Percentiles rank a stretch among this genome's conserved stretches.
Evolutionary conservation across 1,139 yeast genomes (phyloP).

Genomic region (Candida sp.): DNA sequence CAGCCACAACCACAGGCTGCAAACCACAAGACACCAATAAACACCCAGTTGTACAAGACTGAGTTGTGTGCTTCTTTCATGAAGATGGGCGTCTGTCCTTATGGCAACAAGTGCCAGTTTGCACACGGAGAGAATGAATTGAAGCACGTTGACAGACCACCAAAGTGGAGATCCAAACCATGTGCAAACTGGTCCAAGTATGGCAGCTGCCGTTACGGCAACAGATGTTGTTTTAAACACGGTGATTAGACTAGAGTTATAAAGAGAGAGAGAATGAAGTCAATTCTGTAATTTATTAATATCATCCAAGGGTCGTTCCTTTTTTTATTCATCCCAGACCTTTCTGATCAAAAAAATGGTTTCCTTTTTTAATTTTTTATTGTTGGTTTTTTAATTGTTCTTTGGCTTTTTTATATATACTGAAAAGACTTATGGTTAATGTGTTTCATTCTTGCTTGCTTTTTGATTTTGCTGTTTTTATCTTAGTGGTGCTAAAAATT

Average conservation of each 20-base stretch:
- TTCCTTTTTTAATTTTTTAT: background rate
- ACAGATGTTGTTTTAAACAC: constrained; percentile 91
- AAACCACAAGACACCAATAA: constrained; percentile 31
- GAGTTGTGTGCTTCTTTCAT: constrained; percentile 85
- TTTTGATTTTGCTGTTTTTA: background rate
- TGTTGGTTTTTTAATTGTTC: background rate
- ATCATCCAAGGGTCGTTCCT: background rate
- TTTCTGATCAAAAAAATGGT: background rate
- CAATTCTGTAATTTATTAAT: constrained; percentile 1
- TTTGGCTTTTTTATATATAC: background rate
- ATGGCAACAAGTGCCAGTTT: constrained; percentile 91
- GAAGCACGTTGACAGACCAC: constrained; percentile 73
- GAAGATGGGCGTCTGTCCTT: constrained; percentile 79
- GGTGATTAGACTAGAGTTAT: constrained; percentile 33
- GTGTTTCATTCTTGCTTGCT: background rate
- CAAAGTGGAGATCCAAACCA: constrained; percentile 91
- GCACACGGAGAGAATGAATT: constrained; percentile 89
- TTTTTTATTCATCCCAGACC: background rate
- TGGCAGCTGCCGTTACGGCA: constrained; percentile 89
- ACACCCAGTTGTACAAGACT: constrained; percentile 84
- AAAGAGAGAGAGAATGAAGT: background rate
- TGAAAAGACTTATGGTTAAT: background rate
- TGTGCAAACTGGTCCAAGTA: constrained; percentile 87
- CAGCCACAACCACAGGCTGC: background rate
- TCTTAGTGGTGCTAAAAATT: background rate